Conservation (phyloP, 768 basidiomycete species). For the Xerocomellus intermedius region DNA sequence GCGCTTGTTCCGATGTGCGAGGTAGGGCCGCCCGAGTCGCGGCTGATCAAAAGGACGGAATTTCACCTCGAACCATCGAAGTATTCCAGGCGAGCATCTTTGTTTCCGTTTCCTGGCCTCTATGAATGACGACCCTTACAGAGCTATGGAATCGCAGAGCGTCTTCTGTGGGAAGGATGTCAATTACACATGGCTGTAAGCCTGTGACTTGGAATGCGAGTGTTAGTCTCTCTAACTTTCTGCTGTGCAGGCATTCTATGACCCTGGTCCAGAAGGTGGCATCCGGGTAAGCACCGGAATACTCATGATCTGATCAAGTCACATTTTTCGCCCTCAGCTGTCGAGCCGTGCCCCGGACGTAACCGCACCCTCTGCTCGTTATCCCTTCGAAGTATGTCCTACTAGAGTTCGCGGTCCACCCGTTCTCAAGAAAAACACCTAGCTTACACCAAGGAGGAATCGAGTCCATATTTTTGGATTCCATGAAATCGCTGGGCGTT, state of each 20-base stretch:
- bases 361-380: constrained; percentile 58
- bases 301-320: not conserved
- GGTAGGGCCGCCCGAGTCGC: constrained; percentile 17
- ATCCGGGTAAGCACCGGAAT: constrained; percentile 46
- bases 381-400: constrained; percentile 60
- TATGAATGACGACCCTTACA: constrained; percentile 21
- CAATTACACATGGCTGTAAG: constrained; percentile 68
- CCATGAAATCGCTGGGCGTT: constrained; percentile 30
- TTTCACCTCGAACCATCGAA: constrained; percentile 35
- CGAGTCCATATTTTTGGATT: constrained; percentile 35
- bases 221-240: not conserved
- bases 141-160: constrained; percentile 75
- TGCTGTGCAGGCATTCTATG: constrained; percentile 64
- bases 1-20: not conserved
- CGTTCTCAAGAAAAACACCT: not conserved
- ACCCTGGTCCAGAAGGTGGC: constrained; percentile 57
- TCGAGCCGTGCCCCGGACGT: constrained; percentile 62
- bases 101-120: not conserved
- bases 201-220: not conserved
- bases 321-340: constrained; percentile 38
- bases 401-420: not conserved
- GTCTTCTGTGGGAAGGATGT: constrained; percentile 56
- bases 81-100: constrained; percentile 41
- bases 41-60: constrained; percentile 30
- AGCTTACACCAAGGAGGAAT: constrained; percentile 38